A percentile compares a stretch with the other conserved stretches of the same genome.
phyloP scores from a whole-genome alignment of 306 rosid species.

The Prunus padus region DNA sequence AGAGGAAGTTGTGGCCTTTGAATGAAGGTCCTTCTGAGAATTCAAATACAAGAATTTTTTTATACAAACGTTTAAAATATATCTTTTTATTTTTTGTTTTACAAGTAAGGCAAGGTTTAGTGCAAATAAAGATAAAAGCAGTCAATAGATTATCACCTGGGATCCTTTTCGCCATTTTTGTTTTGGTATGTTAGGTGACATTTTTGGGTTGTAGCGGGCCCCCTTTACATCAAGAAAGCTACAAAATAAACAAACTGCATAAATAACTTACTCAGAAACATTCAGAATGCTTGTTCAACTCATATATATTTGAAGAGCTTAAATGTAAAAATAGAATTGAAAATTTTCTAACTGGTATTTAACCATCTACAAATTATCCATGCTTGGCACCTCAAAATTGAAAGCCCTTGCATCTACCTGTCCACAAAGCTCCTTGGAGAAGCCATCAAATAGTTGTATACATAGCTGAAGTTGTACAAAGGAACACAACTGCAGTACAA shows the following conservation, averaged over 20 bases:
- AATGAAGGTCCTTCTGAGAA: background rate
- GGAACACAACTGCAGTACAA: slow-evolving; percentile 86
- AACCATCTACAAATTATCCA: slow-evolving; percentile 38
- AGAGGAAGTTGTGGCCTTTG: slow-evolving; percentile 1
- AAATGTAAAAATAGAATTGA: background rate
- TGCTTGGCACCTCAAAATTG: slow-evolving; percentile 54
- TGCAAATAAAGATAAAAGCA: background rate
- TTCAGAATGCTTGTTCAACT: background rate
- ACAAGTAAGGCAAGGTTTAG: background rate
- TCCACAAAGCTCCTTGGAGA: slow-evolving; percentile 90
- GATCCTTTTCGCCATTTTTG: slow-evolving; percentile 97
- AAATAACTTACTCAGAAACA: slow-evolving; percentile 22
- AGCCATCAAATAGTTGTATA: slow-evolving; percentile 77
- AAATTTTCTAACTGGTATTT: slow-evolving; percentile 13
- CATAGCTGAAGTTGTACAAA: slow-evolving; percentile 78
- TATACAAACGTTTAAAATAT: background rate
- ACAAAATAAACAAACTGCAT: slow-evolving; percentile 32
- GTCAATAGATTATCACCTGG: slow-evolving; percentile 59
- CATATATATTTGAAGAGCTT: too few species aligned
- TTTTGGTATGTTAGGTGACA: slow-evolving; percentile 85
- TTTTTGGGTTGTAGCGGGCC: slow-evolving; percentile 89
- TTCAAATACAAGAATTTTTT: background rate
- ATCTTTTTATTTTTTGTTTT: background rate
- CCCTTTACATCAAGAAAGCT: slow-evolving; percentile 92
- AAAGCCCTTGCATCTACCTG: slow-evolving; percentile 77